Conservation (phyloP, 176 grass and related monocot genomes). For the Triticum urartu region DNA sequence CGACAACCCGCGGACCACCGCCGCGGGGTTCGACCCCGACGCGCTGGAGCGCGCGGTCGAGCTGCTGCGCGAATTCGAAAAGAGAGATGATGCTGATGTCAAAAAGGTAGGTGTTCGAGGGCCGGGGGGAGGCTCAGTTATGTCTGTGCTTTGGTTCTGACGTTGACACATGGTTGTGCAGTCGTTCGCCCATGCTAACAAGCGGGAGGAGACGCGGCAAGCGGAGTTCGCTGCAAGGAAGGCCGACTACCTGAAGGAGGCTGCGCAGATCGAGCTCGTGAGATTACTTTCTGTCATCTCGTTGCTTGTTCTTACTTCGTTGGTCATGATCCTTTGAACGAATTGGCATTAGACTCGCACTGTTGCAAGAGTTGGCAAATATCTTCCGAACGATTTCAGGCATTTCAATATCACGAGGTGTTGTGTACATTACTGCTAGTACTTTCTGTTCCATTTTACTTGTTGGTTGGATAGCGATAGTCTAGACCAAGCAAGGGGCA, state of each 20-base stretch:
- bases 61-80: constrained; percentile 44
- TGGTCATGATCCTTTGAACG: constrained; percentile 12
- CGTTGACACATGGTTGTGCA: constrained; percentile 23
- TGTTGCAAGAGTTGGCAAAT: background rate
- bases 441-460: background rate
- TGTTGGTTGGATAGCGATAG: background rate
- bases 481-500: constrained; percentile 5
- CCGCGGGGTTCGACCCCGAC: constrained; percentile 71
- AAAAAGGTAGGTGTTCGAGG: constrained; percentile 53
- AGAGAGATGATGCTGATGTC: background rate
- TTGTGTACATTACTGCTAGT: background rate
- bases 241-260: constrained; percentile 45
- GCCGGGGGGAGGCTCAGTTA: background rate
- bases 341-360: background rate
- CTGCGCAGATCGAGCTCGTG: constrained; percentile 63
- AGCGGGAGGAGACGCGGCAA: constrained; percentile 69
- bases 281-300: constrained; percentile 28
- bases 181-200: constrained; percentile 72
- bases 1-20: constrained; percentile 66
- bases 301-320: background rate
- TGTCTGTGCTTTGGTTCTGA: background rate
- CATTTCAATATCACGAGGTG: background rate
- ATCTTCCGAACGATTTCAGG: background rate
- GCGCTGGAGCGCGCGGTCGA: constrained; percentile 56
- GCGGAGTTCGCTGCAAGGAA: constrained; percentile 50